Base-by-base conservation (phyloP, 108 stramenopile genomes). In the Chaetoceros tenuissimus region DNA sequence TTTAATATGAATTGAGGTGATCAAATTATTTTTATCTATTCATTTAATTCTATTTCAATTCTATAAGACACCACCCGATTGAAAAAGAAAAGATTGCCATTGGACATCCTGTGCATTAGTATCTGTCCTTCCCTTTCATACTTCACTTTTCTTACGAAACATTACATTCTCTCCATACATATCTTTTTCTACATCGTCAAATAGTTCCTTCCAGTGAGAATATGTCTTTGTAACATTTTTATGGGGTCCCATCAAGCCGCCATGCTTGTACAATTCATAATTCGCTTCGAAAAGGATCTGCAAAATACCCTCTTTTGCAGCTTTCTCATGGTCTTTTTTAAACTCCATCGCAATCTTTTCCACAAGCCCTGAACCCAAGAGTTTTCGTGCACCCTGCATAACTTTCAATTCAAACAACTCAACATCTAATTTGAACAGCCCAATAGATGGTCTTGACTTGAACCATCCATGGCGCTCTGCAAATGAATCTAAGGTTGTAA, bases 401-500 rank as follows among this genome's bases (percentile, higher is more conserved):
- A 40, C 13, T 13, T 40, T 5, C 34, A 13, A 13, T 40, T 40
- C 34, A 40, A 40, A 40, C 5, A 5, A 5, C 34, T 77, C 76
- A 0, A 73, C 68, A 46, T 77, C 76, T 31, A 77, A 44, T 57
- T 77, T 77, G 52, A 77, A 56, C 2, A 77, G 19, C 23, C 46
- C 50, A 31, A 77, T 69, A 48, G 13, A 10, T 0, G 44, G 30
- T 24, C 49, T n/a, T 22, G n/a, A 20, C 5, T 28, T 44, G 16
- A 77, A 55, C 68, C 67, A 73, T 21, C 68, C 54, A 30, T 63
- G 63, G 23, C 54, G 54, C 46, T 58, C 34, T n/a, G 76, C 76
- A 21, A 73, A 51, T 28, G 63, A 59, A 59, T 77, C 76, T 13
- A 77, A 51, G 25, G 68, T 62, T 0, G 69, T 49, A 2, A 73